Conservation (phyloP, 2,329 filamentous ascomycete species). For the Endothia cerciana region DNA sequence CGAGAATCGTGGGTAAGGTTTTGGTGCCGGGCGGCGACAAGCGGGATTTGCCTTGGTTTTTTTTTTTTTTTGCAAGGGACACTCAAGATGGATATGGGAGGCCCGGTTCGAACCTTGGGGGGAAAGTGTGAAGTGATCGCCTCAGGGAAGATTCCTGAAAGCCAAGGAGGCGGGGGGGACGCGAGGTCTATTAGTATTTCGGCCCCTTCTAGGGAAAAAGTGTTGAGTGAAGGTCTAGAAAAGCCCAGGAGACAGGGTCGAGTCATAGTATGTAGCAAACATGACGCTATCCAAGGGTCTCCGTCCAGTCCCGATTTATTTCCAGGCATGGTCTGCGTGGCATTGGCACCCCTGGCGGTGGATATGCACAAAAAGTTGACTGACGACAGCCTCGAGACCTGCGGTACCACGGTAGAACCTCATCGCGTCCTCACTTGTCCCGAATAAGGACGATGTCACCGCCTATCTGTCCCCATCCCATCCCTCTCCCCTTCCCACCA, state of each 20-base stretch:
- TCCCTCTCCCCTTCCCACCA: background rate
- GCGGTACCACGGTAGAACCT: background rate
- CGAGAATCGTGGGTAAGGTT: background rate
- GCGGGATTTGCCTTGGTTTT: no score
- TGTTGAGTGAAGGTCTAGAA: background rate
- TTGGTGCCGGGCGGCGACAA: background rate
- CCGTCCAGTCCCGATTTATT: background rate
- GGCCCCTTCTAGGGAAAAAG: background rate
- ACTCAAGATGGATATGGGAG: background rate
- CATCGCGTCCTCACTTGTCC: background rate
- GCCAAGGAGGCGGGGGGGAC: background rate
- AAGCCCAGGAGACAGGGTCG: slow-evolving; percentile 2
- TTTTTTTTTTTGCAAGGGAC: background rate
- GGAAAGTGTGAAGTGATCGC: background rate
- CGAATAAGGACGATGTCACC: background rate
- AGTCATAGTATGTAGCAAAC: background rate
- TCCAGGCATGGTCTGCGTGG: slow-evolving; percentile 1
- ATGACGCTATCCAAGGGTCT: slow-evolving; percentile 2
- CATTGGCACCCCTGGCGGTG: background rate
- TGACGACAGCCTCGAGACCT: background rate
- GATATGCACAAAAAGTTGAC: background rate
- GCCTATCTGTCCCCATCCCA: background rate
- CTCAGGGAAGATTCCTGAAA: background rate
- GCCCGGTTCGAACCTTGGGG: background rate
- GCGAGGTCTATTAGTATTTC: background rate